These are phyloP conservation scores for Sphaerulina musiva DNA, from an alignment of 2,329 filamentous ascomycete species.

Conservation along the genomic window DNA sequence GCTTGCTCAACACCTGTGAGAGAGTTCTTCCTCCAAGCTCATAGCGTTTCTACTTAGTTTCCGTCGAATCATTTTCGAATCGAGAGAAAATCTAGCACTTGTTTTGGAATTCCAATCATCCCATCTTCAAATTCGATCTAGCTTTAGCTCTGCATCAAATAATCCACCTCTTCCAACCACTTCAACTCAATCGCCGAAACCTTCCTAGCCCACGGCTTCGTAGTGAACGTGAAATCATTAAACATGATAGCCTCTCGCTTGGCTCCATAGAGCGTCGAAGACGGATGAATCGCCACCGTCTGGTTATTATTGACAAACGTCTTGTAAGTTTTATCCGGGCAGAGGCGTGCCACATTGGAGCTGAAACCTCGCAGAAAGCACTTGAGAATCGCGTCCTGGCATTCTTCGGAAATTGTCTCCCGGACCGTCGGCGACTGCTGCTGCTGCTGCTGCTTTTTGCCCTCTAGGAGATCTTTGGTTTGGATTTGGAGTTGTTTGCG, in stretches of 20 bases:
- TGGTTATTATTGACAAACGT: slow-evolving; percentile 54
- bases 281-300: slow-evolving; percentile 57
- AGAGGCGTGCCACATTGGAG: slow-evolving; percentile 54
- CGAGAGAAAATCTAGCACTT: no score
- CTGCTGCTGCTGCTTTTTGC: no score
- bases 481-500: slow-evolving; percentile 55
- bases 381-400: slow-evolving; percentile 48
- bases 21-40: no score
- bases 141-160: not conserved
- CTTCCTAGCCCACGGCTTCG: slow-evolving; percentile 55
- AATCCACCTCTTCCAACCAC: slow-evolving; percentile 51
- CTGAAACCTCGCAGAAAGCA: slow-evolving; percentile 55
- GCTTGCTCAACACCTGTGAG: no score
- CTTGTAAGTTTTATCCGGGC: slow-evolving; percentile 29
- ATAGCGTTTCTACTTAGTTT: no score
- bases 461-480: slow-evolving; percentile 45
- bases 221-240: slow-evolving; percentile 61
- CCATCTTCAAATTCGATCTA: no score
- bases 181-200: slow-evolving; percentile 58
- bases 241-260: slow-evolving; percentile 59
- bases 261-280: slow-evolving; percentile 51
- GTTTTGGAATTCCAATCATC: no score
- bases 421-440: slow-evolving; percentile 14
- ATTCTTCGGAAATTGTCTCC: slow-evolving; percentile 34
- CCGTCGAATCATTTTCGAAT: no score